A percentile compares a stretch with the other conserved stretches of the same genome.
Conservation (phyloP, 2,329 filamentous ascomycete species). For the Meredithiella fracta region DNA sequence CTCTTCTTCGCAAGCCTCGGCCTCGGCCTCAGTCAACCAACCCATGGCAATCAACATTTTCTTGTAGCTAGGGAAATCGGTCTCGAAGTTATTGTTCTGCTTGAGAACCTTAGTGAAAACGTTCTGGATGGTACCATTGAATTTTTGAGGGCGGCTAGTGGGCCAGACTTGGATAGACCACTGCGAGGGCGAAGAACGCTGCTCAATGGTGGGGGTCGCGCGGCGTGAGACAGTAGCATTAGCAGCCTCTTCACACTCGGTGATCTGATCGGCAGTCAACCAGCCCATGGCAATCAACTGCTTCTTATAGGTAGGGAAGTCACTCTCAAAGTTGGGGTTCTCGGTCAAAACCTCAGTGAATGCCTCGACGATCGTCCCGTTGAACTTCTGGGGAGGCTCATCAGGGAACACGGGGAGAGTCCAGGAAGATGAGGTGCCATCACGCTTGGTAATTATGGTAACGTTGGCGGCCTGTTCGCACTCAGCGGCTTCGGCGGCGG, state of each 20-base stretch:
- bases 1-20: not conserved
- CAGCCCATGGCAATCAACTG: conserved; percentile 11
- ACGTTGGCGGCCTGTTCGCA: not conserved
- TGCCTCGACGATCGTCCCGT: conserved; percentile 4
- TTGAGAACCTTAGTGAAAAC: conserved; percentile 5
- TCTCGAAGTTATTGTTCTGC: conserved; percentile 7
- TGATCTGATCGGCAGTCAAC: conserved; percentile 5
- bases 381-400: not conserved
- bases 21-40: conserved; percentile 6
- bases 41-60: conserved; percentile 6
- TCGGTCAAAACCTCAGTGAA: conserved; percentile 1
- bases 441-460: not conserved
- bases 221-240: not conserved
- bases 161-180: conserved; percentile 7
- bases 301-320: conserved; percentile 12
- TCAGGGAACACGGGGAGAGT: conserved; percentile 3
- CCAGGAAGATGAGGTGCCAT: conserved; percentile 2
- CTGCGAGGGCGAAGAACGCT: not conserved
- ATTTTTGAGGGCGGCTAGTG: not conserved
- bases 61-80: conserved; percentile 11
- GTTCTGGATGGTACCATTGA: conserved; percentile 1
- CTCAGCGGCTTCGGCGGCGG: not conserved
- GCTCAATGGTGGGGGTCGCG: not conserved
- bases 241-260: not conserved
- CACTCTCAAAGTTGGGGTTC: conserved; percentile 9